Evolutionary conservation across 78 protist species (phyloP), one percentile per base, ranked within the genome.

Genomic region (Salpingoeca rosetta): DNA sequence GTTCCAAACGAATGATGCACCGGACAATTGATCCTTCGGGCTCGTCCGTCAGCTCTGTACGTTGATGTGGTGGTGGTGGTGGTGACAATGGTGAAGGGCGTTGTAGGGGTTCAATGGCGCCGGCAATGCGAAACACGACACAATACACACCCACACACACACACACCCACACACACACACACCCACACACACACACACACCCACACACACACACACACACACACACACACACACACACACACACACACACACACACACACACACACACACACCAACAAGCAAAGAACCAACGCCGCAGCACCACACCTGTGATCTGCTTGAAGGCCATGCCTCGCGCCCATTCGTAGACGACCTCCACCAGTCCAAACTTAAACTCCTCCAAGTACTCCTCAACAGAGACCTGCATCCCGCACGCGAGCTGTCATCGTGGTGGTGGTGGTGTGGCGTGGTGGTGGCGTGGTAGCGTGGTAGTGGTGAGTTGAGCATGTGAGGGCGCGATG

Each of bases 11-110:
- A 24, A 88, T 85, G 74, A 96, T 95, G 37, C 94, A 92, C 26
- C 98, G 88, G 27, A 96, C 97, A 31, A 96, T 93, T 74, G 95
- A 81, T 27, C 96, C 94, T 73, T 94, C 98, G 10, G 40, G 83
- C 1, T 93, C 91, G 41, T 88, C 89, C 12, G 98, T 96, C n/a
- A 93, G 78, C 37, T 84, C 78, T 40, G 92, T 87, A 36, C 94
- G 90, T 35, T 92, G 90, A 26, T 28, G 31, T n/a, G n/a, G n/a
- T n/a, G n/a, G n/a, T n/a, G n/a, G n/a, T n/a, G n/a, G n/a, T n/a
- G n/a, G n/a, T n/a, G n/a, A n/a, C n/a, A n/a, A n/a, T n/a, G n/a
- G n/a, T n/a, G n/a, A 83, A 95, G 94, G 44, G 95, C n/a, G n/a
- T n/a, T n/a, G n/a, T n/a, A n/a, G n/a, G n/a, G n/a, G n/a, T n/a